Conservation (phyloP, 164 flowering plant species). For the Nymphaea colorata region DNA sequence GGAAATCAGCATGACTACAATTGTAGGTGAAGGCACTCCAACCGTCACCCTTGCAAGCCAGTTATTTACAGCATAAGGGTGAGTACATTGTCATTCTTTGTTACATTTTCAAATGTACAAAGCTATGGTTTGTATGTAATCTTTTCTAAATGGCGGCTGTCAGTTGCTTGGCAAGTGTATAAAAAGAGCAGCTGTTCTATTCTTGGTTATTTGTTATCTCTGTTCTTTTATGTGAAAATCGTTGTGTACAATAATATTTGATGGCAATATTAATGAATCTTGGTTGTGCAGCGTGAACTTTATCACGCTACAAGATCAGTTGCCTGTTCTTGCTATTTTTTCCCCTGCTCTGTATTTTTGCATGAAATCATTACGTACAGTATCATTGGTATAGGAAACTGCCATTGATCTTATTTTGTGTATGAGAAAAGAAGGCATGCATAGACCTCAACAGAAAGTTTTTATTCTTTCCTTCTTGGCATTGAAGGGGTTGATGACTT, state of each 20-base stretch:
- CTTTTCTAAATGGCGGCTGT: constrained; percentile 12
- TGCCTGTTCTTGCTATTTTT: too few species aligned
- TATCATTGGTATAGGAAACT: too few species aligned
- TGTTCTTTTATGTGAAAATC: not conserved
- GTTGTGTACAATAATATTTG: not conserved
- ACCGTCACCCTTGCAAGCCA: constrained; percentile 79
- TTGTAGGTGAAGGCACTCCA: constrained; percentile 80
- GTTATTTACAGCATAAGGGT: constrained; percentile 48
- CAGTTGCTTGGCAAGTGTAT: constrained; percentile 79
- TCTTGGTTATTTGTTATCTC: constrained; percentile 9
- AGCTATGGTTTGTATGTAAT: constrained; percentile 10
- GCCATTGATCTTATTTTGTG: too few species aligned
- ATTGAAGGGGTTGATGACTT: too few species aligned
- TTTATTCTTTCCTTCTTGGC: too few species aligned
- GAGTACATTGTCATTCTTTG: constrained; percentile 2
- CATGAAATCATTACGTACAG: too few species aligned
- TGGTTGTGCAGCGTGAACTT: not conserved
- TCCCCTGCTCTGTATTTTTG: too few species aligned
- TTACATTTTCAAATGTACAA: not conserved
- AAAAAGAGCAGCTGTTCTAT: constrained; percentile 46
- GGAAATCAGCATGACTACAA: constrained; percentile 65
- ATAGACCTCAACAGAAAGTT: too few species aligned
- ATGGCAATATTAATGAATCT: too few species aligned
- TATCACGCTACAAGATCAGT: too few species aligned
- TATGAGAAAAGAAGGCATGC: too few species aligned